These are phyloP conservation scores for Thuidium tamariscinum DNA, from an alignment of 225 moss, liverwort and hornwort species.

Conservation along the genomic window DNA sequence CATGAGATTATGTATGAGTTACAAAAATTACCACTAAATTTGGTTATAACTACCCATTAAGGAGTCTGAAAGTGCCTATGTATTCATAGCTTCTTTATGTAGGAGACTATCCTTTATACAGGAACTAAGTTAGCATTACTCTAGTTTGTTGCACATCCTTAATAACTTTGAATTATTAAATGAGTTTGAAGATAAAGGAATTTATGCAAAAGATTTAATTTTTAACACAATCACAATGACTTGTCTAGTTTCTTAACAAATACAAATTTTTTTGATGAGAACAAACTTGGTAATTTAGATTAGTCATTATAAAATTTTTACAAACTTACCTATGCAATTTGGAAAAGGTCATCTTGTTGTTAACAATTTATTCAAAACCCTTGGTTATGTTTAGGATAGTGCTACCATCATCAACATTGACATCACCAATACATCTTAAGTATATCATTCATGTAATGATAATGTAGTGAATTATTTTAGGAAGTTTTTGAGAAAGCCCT, in stretches of 20 bases:
- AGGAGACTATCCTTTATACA: too few species aligned
- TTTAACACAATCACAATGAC: rapidly evolving
- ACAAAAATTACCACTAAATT: too few species aligned
- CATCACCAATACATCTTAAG: neutral
- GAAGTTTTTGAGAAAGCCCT: rapidly evolving
- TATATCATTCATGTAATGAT: neutral
- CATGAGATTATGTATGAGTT: too few species aligned
- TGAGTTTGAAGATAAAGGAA: neutral
- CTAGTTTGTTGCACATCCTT: neutral
- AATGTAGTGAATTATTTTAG: rapidly evolving
- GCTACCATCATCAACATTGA: neutral
- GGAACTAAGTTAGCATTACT: neutral
- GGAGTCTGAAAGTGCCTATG: too few species aligned
- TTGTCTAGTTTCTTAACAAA: neutral
- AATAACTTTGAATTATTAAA: neutral
- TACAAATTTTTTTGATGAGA: neutral
- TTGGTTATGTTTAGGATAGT: neutral
- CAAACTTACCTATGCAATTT: neutral
- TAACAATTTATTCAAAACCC: neutral
- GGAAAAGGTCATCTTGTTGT: neutral
- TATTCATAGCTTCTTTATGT: too few species aligned
- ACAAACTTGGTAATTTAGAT: neutral
- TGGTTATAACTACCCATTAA: too few species aligned
- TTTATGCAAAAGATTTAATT: neutral
- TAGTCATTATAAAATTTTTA: neutral